Evolutionary conservation across 2,329 filamentous ascomycete species (phyloP), one percentile per base, ranked within the genome.

Genomic region (Stylonectria norvegica): DNA sequence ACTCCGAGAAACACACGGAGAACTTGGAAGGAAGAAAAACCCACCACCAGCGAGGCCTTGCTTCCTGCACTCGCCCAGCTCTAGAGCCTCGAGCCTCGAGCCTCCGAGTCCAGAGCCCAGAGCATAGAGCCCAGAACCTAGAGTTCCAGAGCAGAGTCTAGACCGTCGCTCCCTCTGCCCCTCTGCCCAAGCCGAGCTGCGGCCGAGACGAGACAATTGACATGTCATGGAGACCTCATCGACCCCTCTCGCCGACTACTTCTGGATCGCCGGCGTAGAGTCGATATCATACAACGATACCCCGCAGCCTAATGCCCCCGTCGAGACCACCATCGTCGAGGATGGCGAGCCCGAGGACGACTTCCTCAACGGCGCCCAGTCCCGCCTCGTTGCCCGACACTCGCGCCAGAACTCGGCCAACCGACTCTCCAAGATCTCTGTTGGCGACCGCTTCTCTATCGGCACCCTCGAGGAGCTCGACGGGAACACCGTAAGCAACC

Each of bases 251-350:
- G 82, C 82, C 64, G 82, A 86, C 64, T 86, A 86, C 68, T 86
- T 86, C 65, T 86, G 82, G 82, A 85, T 86, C 61, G 82, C 82
- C 52, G 82, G 82, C 57, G 73, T 86, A 65, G 81, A 85, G 64
- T 77, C 78, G 46, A 73, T 85, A 53, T 74, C 76, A 41, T 84
- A 85, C 67, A 73, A 79, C 47, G 81, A 84, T 52, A 60, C 68
- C 55, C 64, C 64, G 36, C 64, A 64, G 36, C 49, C 59, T 29
- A 49, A 42, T 43, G 48, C 55, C 58, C 50, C 65, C 48, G 69
- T 80, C 51, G 76, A 79, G 43, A 69, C 71, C 15, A 81, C 78
- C 38, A 84, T 84, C 50, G 73, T 69, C 40, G 81, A 84, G 61
- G 77, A 84, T 66, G 73, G 71, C 50, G 79, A 83, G 58, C 69